These are phyloP conservation scores for Harringtonia lauricola DNA, from an alignment of 2,329 filamentous ascomycete genomes.

Conservation along the genomic window DNA sequence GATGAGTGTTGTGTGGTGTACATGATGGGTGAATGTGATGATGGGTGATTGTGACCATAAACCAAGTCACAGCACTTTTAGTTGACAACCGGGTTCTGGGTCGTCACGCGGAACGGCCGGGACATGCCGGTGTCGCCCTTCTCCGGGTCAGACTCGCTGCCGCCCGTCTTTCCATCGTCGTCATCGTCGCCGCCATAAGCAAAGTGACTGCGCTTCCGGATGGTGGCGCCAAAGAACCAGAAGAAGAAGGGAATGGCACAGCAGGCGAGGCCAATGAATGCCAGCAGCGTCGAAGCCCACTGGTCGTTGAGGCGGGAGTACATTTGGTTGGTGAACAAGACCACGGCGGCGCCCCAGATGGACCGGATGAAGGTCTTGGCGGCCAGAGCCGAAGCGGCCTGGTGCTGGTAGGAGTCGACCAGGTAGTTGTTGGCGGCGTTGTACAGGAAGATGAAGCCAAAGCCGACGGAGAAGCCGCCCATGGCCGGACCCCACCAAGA, in stretches of 20 bases:
- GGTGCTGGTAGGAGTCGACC: slow-evolving; percentile 52
- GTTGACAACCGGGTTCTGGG: no score
- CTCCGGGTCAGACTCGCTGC: slow-evolving; percentile 22
- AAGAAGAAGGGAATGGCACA: slow-evolving; percentile 78
- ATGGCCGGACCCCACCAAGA: slow-evolving; percentile 63
- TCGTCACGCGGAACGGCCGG: not conserved
- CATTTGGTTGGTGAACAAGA: slow-evolving; percentile 78
- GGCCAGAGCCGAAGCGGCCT: slow-evolving; percentile 70
- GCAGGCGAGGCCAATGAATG: slow-evolving; percentile 64
- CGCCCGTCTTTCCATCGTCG: slow-evolving; percentile 14
- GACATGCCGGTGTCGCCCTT: slow-evolving; percentile 18
- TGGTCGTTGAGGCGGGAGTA: slow-evolving; percentile 60
- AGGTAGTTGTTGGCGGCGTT: slow-evolving; percentile 70
- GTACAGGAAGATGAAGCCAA: slow-evolving; percentile 77
- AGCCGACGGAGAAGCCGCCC: slow-evolving; percentile 61
- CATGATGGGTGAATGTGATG: no score
- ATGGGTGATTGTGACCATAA: no score
- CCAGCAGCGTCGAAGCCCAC: slow-evolving; percentile 65
- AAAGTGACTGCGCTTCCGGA: slow-evolving; percentile 58
- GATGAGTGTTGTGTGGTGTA: no score
- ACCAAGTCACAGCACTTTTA: no score
- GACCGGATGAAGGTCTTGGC: slow-evolving; percentile 72
- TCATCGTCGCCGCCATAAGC: slow-evolving; percentile 56
- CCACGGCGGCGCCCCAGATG: slow-evolving; percentile 68
- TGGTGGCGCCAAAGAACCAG: slow-evolving; percentile 63